A percentile compares a stretch with the other conserved stretches of the same genome.
Evolutionary conservation across 2,329 filamentous ascomycete genomes (phyloP).

Genomic region (Sporothrix pseudoabietina): DNA sequence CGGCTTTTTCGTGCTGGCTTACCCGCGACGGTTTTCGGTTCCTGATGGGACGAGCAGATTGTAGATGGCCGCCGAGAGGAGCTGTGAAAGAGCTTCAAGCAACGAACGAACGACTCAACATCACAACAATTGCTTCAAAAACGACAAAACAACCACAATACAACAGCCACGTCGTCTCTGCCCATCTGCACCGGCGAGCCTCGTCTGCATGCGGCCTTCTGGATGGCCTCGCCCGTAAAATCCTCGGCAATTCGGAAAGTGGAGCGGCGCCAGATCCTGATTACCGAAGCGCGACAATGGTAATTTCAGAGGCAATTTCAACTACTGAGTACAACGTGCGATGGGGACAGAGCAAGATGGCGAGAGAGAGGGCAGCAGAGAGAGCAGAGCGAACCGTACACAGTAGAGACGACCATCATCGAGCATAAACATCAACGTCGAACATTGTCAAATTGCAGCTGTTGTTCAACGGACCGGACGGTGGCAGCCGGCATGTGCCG

Average conservation of each 20-base stretch:
- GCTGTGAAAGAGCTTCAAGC: background rate
- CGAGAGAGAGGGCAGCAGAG: background rate
- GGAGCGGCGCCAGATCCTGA: constrained; percentile 21
- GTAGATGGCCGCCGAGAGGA: background rate
- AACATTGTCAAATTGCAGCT: background rate
- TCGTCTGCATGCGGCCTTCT: background rate
- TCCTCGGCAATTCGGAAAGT: constrained; percentile 33
- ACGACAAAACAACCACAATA: background rate
- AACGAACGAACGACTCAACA: background rate
- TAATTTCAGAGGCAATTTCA: constrained; percentile 24
- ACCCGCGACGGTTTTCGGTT: background rate
- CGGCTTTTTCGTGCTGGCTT: background rate
- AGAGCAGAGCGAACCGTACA: too few species aligned
- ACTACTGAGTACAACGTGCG: background rate
- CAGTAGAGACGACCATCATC: background rate
- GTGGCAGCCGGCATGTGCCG: constrained; percentile 17
- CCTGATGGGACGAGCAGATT: background rate
- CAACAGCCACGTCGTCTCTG: background rate
- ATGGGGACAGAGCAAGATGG: background rate
- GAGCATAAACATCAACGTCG: background rate
- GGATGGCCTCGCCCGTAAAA: constrained; percentile 15
- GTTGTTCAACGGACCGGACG: background rate
- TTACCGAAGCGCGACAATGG: constrained; percentile 14
- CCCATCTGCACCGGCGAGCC: background rate
- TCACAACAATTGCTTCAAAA: background rate